phyloP scores from a whole-genome alignment of 164 flowering plant species.

The Stephania japonica region DNA sequence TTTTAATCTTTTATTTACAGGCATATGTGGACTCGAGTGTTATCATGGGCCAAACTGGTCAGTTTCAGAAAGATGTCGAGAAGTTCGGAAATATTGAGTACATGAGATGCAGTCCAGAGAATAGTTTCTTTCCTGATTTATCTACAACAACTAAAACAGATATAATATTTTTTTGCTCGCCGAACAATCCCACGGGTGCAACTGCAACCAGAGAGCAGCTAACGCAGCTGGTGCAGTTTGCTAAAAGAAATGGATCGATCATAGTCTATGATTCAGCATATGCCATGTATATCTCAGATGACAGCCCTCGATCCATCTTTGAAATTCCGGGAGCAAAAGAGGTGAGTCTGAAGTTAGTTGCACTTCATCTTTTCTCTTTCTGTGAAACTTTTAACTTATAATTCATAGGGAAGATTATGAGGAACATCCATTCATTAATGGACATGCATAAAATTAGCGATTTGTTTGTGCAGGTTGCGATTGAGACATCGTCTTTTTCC shows the following conservation, averaged over 20 bases:
- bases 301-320: constrained; percentile 76
- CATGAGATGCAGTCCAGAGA: constrained; percentile 86
- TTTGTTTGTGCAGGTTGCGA: constrained; percentile 57
- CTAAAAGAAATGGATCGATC: constrained; percentile 85
- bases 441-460: neutral
- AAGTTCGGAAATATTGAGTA: constrained; percentile 82
- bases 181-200: constrained; percentile 93
- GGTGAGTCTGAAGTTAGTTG: constrained; percentile 30
- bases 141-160: constrained; percentile 59
- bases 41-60: constrained; percentile 91
- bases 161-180: constrained; percentile 91
- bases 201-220: constrained; percentile 84
- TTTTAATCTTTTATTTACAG: constrained; percentile 26
- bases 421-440: neutral
- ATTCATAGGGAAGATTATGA: neutral
- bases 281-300: constrained; percentile 83
- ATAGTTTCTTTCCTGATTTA: constrained; percentile 88
- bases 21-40: constrained; percentile 97
- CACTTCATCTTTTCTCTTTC: no score
- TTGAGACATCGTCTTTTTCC: constrained; percentile 88
- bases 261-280: constrained; percentile 92
- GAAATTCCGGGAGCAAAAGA: constrained; percentile 97
- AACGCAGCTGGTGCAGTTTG: constrained; percentile 69
- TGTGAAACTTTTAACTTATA: no score
- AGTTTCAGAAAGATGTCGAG: constrained; percentile 61